Conservation (phyloP, 257 asterid genomes). For the Solanum bukasovii region DNA sequence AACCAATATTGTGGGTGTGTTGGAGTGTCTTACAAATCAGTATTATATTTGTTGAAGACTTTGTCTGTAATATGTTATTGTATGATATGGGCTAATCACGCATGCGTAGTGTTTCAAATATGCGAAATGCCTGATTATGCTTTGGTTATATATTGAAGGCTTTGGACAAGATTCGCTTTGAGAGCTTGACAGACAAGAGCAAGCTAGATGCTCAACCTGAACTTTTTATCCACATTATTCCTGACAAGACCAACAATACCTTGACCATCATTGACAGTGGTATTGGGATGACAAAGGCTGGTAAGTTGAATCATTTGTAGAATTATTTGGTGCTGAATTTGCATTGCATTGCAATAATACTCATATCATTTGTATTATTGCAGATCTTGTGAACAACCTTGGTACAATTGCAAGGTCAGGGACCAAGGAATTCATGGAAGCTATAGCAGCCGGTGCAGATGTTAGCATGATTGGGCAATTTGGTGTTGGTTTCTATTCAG, state of each 20-base stretch:
- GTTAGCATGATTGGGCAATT: constrained; percentile 73
- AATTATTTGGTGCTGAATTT: neutral
- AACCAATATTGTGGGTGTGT: neutral
- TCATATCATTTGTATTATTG: neutral
- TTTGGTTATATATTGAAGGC: constrained; percentile 17
- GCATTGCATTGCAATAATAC: neutral
- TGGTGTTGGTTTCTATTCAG: constrained; percentile 61
- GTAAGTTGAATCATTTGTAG: constrained; percentile 13
- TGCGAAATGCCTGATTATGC: neutral
- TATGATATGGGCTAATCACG: neutral
- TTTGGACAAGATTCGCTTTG: constrained; percentile 53
- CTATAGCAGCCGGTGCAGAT: constrained; percentile 65
- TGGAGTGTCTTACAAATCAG: neutral
- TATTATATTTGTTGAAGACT: neutral
- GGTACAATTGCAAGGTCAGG: constrained; percentile 61
- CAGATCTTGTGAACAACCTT: constrained; percentile 69
- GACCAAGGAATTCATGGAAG: constrained; percentile 65
- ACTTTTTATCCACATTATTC: constrained; percentile 47
- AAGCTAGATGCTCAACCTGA: constrained; percentile 57
- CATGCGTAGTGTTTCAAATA: neutral
- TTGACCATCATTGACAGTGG: constrained; percentile 53
- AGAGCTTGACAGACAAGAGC: constrained; percentile 57
- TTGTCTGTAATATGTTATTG: neutral
- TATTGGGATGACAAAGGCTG: constrained; percentile 70
- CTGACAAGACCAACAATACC: constrained; percentile 51